A percentile compares a stretch with the other conserved stretches of the same genome.
Evolutionary conservation across 352 stramenopile genomes (phyloP).

Genomic region (Hyaloperonospora brassicae): DNA sequence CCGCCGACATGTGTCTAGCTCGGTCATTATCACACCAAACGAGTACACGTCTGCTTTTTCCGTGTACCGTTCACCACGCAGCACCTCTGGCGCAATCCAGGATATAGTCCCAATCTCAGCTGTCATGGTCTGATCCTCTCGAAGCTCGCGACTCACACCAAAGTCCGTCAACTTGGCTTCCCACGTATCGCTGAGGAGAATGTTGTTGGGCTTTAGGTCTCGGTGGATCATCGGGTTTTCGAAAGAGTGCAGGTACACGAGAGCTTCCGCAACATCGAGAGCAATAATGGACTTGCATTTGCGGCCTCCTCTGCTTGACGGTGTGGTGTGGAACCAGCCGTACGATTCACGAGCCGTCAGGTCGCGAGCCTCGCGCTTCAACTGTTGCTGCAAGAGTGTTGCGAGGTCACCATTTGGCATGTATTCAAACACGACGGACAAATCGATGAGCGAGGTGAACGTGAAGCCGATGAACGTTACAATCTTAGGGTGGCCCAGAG

Average conservation of each 20-base stretch:
- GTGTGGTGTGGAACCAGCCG: conserved; percentile 25
- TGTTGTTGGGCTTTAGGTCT: conserved; percentile 47
- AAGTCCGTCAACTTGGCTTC: conserved; percentile 55
- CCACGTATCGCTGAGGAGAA: conserved; percentile 36
- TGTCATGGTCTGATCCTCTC: conserved; percentile 33
- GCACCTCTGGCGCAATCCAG: conserved; percentile 66
- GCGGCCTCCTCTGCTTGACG: conserved; percentile 15
- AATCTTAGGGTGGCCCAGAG: conserved; percentile 38
- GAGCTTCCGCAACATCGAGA: conserved; percentile 31
- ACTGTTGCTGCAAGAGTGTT: conserved; percentile 27
- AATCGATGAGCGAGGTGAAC: conserved; percentile 43
- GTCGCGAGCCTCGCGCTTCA: conserved; percentile 27
- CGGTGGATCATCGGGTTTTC: conserved; percentile 44
- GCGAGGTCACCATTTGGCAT: conserved; percentile 40
- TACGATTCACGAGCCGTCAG: conserved; percentile 19
- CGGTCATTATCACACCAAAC: conserved; percentile 53
- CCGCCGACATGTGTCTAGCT: conserved; percentile 42
- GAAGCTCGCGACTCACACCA: conserved; percentile 36
- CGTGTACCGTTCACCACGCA: conserved; percentile 49
- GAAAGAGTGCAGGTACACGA: conserved; percentile 44
- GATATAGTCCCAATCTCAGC: conserved; percentile 48
- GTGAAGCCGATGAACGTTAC: conserved; percentile 51
- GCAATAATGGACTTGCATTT: conserved; percentile 37
- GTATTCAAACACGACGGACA: conserved; percentile 46
- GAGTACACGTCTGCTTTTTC: conserved; percentile 72